These are phyloP conservation scores for Bipolaris victoriae DNA, from an alignment of 2,329 filamentous ascomycete species.

Conservation along the genomic window DNA sequence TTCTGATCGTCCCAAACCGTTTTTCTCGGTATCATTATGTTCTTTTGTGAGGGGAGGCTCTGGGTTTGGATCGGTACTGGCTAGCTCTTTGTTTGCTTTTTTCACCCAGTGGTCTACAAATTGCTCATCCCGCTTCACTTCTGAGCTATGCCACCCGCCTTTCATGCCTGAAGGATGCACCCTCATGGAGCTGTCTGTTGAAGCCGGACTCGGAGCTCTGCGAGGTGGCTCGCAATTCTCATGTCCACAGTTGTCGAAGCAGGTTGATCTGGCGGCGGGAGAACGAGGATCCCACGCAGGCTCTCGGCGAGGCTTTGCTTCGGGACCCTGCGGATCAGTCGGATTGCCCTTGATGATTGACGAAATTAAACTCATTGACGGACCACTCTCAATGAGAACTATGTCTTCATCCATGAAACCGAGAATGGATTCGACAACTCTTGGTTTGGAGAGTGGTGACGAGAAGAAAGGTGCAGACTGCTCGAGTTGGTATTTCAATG, in stretches of 20 bases:
- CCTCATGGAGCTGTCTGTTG: background rate
- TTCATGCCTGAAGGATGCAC: background rate
- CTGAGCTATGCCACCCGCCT: background rate
- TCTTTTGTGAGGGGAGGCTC: background rate
- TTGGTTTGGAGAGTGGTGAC: no score
- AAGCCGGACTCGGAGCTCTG: background rate
- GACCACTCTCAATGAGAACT: background rate
- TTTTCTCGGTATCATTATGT: background rate
- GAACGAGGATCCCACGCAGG: background rate
- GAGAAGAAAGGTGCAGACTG: background rate
- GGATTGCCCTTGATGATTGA: background rate
- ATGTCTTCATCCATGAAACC: constrained; percentile 3
- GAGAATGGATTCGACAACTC: no score
- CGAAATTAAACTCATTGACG: background rate
- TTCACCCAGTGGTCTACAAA: background rate
- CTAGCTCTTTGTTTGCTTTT: background rate
- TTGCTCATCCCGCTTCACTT: background rate
- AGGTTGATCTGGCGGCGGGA: background rate
- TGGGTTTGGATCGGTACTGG: background rate
- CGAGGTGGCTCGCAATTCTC: background rate
- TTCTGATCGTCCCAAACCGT: background rate
- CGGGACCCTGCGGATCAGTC: background rate
- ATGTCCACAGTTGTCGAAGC: background rate
- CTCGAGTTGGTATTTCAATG: background rate
- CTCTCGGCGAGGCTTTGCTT: background rate